Evolutionary conservation across 805 yeast genomes (phyloP).

Genomic region (Kodamaea neixiangensis): DNA sequence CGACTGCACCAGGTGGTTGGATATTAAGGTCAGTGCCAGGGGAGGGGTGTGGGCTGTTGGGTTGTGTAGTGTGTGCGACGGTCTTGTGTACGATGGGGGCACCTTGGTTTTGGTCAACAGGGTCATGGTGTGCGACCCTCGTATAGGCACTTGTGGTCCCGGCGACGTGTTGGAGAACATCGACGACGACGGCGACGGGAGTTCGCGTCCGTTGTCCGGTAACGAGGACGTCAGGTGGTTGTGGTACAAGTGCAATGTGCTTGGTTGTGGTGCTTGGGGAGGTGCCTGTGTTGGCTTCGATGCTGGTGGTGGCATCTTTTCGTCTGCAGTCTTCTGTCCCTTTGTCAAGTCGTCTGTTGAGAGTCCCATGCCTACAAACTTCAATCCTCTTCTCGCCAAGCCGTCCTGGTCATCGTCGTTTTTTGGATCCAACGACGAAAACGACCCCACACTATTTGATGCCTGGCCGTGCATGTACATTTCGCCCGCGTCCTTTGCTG

Average conservation of each 20-base stretch:
- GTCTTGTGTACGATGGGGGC: neutral
- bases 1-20: slow-evolving; percentile 17
- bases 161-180: slow-evolving; percentile 1
- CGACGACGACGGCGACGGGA: slow-evolving; percentile 1
- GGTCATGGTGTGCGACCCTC: neutral
- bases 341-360: slow-evolving; percentile 12
- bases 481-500: neutral
- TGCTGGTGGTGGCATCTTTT: slow-evolving; percentile 26
- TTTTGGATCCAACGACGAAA: slow-evolving; percentile 19
- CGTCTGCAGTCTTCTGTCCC: slow-evolving; percentile 17
- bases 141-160: neutral
- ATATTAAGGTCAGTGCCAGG: neutral
- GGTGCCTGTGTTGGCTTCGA: slow-evolving; percentile 1
- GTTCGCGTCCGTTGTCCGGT: neutral
- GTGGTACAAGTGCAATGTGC: neutral
- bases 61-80: neutral
- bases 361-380: slow-evolving; percentile 32
- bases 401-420: slow-evolving; percentile 8
- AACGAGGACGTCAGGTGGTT: neutral
- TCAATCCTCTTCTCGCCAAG: slow-evolving; percentile 20
- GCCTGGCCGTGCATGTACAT: slow-evolving; percentile 8
- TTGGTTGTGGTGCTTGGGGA: neutral
- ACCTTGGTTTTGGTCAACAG: neutral
- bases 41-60: slow-evolving; percentile 5
- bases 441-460: slow-evolving; percentile 7